Conservation (phyloP, 1,284 basidiomycete species). For the Ustilago hordei region DNA sequence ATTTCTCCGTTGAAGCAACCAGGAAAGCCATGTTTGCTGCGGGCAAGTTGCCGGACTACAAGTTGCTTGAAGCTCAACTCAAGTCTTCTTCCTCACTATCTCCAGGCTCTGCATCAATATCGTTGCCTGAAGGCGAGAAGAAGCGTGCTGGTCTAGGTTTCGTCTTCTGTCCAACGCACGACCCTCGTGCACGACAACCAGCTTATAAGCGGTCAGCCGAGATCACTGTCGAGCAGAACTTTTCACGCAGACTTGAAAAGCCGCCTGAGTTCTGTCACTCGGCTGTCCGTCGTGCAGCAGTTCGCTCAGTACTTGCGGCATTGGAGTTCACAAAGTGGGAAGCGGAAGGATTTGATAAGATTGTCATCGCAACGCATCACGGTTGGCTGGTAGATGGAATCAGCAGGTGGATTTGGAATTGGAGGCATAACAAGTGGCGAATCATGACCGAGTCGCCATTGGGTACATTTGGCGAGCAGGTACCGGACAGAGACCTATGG, state of each 20-base stretch:
- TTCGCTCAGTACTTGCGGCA: conserved; percentile 63
- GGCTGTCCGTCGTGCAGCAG: conserved; percentile 55
- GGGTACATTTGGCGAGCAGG: conserved; percentile 57
- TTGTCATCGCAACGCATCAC: conserved; percentile 65
- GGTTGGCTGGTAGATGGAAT: conserved; percentile 67
- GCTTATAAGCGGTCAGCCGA: conserved; percentile 22
- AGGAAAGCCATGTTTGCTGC: conserved; percentile 41
- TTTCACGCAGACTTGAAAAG: conserved; percentile 61
- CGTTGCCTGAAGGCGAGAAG: conserved; percentile 16
- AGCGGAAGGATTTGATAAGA: conserved; percentile 66
- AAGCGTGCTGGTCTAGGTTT: conserved; percentile 55
- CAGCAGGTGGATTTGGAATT: conserved; percentile 64
- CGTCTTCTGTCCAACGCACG: conserved; percentile 50
- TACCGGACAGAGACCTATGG: conserved; percentile 68
- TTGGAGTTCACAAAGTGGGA: conserved; percentile 65
- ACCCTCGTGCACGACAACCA: conserved; percentile 17
- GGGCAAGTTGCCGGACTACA: conserved; percentile 52
- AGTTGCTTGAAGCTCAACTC: conserved; percentile 38
- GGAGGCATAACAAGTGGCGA: conserved; percentile 63
- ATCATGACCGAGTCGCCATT: conserved; percentile 50
- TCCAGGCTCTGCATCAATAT: background rate
- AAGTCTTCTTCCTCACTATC: conserved; percentile 2
- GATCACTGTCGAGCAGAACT: conserved; percentile 52
- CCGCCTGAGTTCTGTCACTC: conserved; percentile 47
- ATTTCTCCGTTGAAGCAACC: conserved; percentile 35